A percentile compares a stretch with the other conserved stretches of the same genome.
Conservation (phyloP, 495 filamentous ascomycete genomes). For the Podospora fimiseda region DNA sequence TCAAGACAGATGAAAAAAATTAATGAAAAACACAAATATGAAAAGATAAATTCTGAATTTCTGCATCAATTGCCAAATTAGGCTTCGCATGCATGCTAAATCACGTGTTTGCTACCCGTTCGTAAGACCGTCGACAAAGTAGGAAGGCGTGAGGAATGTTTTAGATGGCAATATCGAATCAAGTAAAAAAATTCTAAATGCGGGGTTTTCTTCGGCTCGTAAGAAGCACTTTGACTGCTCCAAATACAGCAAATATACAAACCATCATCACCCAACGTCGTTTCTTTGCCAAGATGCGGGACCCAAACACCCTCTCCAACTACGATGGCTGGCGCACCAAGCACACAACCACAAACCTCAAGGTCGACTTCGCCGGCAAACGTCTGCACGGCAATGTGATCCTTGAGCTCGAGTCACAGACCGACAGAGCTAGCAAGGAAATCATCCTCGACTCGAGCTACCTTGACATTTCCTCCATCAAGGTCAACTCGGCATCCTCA, state of each 20-base stretch:
- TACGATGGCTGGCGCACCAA: slow-evolving; percentile 77
- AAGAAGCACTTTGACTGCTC: slow-evolving; percentile 16
- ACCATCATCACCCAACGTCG: slow-evolving; percentile 19
- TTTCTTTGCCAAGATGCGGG: slow-evolving; percentile 47
- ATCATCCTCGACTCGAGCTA: slow-evolving; percentile 84
- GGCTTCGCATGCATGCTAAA: not conserved
- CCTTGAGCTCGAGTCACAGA: slow-evolving; percentile 65
- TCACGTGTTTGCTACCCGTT: slow-evolving; percentile 3
- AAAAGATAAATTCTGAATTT: no score
- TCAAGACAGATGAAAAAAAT: no score
- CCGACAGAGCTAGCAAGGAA: slow-evolving; percentile 59
- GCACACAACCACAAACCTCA: slow-evolving; percentile 71
- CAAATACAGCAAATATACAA: slow-evolving; percentile 17
- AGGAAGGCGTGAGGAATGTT: slow-evolving; percentile 26
- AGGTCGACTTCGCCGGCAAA: slow-evolving; percentile 73
- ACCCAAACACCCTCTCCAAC: slow-evolving; percentile 90
- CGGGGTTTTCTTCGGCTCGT: slow-evolving; percentile 22
- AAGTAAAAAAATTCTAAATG: slow-evolving; percentile 15
- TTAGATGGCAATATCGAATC: slow-evolving; percentile 1
- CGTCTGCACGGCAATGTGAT: slow-evolving; percentile 67
- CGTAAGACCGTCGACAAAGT: slow-evolving; percentile 18
- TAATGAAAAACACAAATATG: no score
- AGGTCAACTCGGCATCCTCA: slow-evolving; percentile 46
- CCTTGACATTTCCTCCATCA: slow-evolving; percentile 62
- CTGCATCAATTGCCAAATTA: not conserved